Base-by-base conservation (phyloP, 331 rosid species). In the Quercus tomentella region DNA sequence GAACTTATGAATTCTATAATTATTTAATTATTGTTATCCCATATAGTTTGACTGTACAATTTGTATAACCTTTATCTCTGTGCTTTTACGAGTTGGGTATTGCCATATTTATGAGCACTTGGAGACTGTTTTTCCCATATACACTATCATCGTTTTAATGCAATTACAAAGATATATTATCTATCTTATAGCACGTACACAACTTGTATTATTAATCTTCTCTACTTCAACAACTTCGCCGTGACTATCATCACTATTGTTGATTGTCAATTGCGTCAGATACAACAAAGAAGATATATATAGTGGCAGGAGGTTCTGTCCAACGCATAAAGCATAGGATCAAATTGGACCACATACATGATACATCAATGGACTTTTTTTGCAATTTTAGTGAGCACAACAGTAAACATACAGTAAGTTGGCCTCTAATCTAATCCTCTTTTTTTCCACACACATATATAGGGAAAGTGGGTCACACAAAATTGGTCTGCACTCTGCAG, bases 271-370 rank as follows among this genome's bases (percentile, higher is more conserved):
- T 49, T 33, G 68, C 80, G 81, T 21, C 28, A 65, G 70, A 69
- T 73, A 68, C 68, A 70, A 81, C 41, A 70, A 66, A 35, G 67
- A 80, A 55, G 45, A 41, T 41, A 41, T 41, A 81, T 81, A 86
- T 85, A 82, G 83, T 77, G 87, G 83, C 85, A 43, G 55, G 31
- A 77, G 71, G 67, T 74, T 81, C 58, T 80, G 84, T 75, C 86
- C 86, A 80, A 79, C 78, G 86, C 84, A 74, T 85, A 51, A 75
- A 74, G 71, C 28, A 66, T 56, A 76, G 55, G 77, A 87, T 80
- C 75, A 82, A 74, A 76, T 52, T 80, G 92, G 91, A 91, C 92
- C 95, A 88, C 91, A 73, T 79, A 73, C 73, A 77, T 80, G 77
- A 82, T 81, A 73, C 73, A 79, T 80, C 80, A 82, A 49, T 14